Evolutionary conservation across 495 filamentous ascomycete genomes (phyloP), one percentile per base, ranked within the genome.

Genomic region (Amniculicola lignicola): DNA sequence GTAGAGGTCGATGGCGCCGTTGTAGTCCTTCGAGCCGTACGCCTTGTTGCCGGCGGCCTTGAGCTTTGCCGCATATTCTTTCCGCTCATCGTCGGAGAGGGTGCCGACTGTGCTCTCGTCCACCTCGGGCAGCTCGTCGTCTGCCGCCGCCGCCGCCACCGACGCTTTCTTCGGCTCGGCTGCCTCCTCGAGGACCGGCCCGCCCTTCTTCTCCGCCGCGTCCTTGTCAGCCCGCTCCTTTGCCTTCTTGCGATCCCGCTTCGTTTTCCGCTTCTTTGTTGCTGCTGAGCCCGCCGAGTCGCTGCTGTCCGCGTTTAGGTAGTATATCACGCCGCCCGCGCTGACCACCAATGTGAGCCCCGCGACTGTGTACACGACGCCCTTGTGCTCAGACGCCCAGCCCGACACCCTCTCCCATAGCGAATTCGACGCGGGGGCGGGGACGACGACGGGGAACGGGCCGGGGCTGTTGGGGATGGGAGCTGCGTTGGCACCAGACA

Each of bases 11-110:
- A 97, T 99, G 43, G 93, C 93, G 56, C 80, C 81, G 66, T 86
- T 80, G 70, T 95, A 96, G 61, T 95, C 87, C 74, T 96, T 96
- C 38, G 78, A 79, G 25, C 88, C 88, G 68, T 96, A 99, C 7
- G 93, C 92, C 74, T 91, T 94, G 77, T 99, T 99, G 61, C 93
- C 93, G 40, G 88, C 88, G 49, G 84, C 86, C 77, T 99, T 99
- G 47, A 99, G 77, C 75, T 92, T 93, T 43, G 81, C 82, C 24
- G 93, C 89, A 67, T 86, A 91, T 15, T 89, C 82, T 70, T 92
- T 88, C 21, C 89, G 79, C 68, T 87, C 72, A 70, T 89, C 79
- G 37, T 82, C 82, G 7, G 86, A 82, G 28, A 97, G 73, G 15
- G 73, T 67, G 16, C 70, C 80, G 44, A 99, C 84, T 4, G 80